A percentile compares a stretch with the other conserved stretches of the same genome.
These are phyloP conservation scores for Priceomyces medius DNA, from an alignment of 805 yeast species.

Conservation along the genomic window DNA sequence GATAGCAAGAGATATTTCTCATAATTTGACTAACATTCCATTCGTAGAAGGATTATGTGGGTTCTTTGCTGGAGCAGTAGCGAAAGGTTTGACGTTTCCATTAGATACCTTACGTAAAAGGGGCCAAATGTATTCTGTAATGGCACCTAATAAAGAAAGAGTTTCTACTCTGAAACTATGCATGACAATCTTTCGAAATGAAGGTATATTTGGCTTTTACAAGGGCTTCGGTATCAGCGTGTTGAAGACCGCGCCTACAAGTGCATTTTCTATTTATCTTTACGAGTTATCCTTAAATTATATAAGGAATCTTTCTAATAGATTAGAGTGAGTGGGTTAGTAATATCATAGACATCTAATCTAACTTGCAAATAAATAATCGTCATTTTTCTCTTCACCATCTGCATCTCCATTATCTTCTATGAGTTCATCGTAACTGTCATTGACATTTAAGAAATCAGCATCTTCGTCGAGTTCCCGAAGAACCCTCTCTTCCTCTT, in stretches of 20 bases:
- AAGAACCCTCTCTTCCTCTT: slow-evolving; percentile 18
- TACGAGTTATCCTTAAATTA: slow-evolving; percentile 46
- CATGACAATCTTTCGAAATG: slow-evolving; percentile 43
- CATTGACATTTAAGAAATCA: slow-evolving; percentile 27
- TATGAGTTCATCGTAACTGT: slow-evolving; percentile 15
- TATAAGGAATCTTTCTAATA: slow-evolving; percentile 5
- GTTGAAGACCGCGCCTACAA: slow-evolving; percentile 77
- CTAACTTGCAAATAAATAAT: slow-evolving; percentile 27
- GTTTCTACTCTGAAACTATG: slow-evolving; percentile 25
- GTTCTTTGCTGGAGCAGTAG: slow-evolving; percentile 67
- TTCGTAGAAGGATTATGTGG: slow-evolving; percentile 61
- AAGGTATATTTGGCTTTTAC: slow-evolving; percentile 70
- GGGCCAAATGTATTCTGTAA: slow-evolving; percentile 53
- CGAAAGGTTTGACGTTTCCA: slow-evolving; percentile 80
- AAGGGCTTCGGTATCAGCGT: slow-evolving; percentile 72
- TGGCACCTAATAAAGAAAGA: slow-evolving; percentile 8
- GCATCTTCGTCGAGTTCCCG: slow-evolving; percentile 23
- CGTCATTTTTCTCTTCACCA: slow-evolving; percentile 24
- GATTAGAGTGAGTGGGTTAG: slow-evolving; percentile 4
- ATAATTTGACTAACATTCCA: slow-evolving; percentile 27
- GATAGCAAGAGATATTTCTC: slow-evolving; percentile 38
- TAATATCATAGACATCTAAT: not conserved
- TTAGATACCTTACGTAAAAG: slow-evolving; percentile 80
- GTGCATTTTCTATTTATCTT: slow-evolving; percentile 65
- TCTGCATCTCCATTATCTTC: slow-evolving; percentile 15